Conservation (phyloP, 1,284 basidiomycete genomes). For the Leucoagaricus sp. region DNA sequence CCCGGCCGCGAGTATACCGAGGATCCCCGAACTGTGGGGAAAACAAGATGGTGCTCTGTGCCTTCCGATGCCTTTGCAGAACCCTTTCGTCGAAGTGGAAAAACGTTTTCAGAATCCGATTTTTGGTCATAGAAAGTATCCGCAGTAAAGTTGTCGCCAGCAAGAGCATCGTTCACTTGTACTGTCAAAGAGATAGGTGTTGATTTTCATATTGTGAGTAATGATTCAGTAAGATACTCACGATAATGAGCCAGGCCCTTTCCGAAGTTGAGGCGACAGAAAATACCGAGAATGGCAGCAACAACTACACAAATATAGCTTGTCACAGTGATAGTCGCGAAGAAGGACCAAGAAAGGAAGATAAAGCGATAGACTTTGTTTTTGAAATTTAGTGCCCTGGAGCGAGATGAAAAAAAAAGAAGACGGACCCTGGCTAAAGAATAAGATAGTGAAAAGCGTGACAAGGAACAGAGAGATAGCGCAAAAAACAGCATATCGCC, state of each 20-base stretch:
- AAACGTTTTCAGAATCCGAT: neutral
- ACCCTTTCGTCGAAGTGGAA: neutral
- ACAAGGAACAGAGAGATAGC: conserved; percentile 43
- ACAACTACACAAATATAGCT: conserved; percentile 42
- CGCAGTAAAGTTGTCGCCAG: conserved; percentile 42
- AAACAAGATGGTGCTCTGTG: neutral
- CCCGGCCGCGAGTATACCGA: conserved; percentile 28
- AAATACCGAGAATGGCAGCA: conserved; percentile 42
- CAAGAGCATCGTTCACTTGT: conserved; percentile 39
- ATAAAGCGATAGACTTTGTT: conserved; percentile 48
- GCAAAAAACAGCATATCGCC: conserved; percentile 43
- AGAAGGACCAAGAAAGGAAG: conserved; percentile 50
- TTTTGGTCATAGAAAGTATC: conserved; percentile 30
- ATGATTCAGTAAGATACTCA: conserved; percentile 25
- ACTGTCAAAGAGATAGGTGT: conserved; percentile 26
- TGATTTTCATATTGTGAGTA: neutral
- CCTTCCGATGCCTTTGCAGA: neutral
- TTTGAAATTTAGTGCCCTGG: neutral
- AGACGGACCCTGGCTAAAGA: conserved; percentile 41
- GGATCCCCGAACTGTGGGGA: conserved; percentile 16
- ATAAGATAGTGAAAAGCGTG: conserved; percentile 43
- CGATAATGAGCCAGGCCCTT: conserved; percentile 52
- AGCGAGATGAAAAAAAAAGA: neutral
- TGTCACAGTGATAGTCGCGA: conserved; percentile 44
- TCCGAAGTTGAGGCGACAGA: conserved; percentile 46